Base-by-base conservation (phyloP, 2,329 filamentous ascomycete genomes). In the Penicillium sp. region DNA sequence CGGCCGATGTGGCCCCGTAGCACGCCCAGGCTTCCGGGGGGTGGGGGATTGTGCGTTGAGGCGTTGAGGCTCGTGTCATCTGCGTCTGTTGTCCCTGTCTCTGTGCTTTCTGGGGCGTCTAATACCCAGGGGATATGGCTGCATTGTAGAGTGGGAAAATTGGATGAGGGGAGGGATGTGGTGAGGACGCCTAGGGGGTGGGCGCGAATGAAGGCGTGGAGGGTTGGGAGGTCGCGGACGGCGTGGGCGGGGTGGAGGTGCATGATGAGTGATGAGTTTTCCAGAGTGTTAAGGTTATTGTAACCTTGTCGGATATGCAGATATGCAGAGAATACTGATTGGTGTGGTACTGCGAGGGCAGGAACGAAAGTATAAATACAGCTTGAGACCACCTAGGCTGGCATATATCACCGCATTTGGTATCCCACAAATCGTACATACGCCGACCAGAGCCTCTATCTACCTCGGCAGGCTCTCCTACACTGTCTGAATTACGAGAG, bases 121-220 rank as follows among this genome's bases (percentile, higher is more conserved):
- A 68, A 34, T 1, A 67, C 53, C 62, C 62, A 66, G 11, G 66
- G 65, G 31, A 65, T 63, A 48, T 67, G 66, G 41, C 58, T 67
- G 55, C 60, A 65, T 54, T 66, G 66, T 3, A 67, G 52, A 0
- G 59, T 61, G 4, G 57, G 63, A 50, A 61, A 59, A 14, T 59
- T 57, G 0, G 43, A 11, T 10, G 59, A 67, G 5, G 63, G 62
- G 1, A 68, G 51, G 5, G 61, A 63, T 6, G 66, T 66, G 6
- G 62, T 68, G 7, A 68, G 42, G 4, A 66, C 38, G 6, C 66
- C 66, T 14, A 68, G 59, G 4, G 65, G 65, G 15, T 67, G 57
- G 43, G 58, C 42, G 22, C 53, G 48, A n/a, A 68, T 67, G 50
- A 68, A 68, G 2, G 53, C 35, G 20, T 66, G 62, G 0, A 68